Percentiles rank a stretch among this genome's conserved stretches.
These are phyloP conservation scores for Cyclocybe cylindracea DNA, from an alignment of 768 basidiomycete species.

Conservation along the genomic window DNA sequence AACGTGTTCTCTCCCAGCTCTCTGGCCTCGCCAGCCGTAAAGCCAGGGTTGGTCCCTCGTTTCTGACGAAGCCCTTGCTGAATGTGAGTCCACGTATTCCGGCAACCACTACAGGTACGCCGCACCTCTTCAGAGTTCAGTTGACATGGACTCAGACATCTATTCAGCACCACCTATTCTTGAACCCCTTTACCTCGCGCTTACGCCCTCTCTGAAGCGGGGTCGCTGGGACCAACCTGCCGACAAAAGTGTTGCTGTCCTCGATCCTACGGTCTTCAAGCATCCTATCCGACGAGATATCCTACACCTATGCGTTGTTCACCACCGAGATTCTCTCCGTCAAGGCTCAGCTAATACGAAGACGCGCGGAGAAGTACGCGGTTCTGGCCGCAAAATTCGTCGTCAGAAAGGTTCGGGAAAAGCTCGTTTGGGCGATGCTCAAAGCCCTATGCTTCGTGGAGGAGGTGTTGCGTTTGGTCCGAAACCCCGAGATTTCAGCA, in stretches of 20 bases:
- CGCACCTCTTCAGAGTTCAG: background rate
- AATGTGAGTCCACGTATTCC: constrained; percentile 19
- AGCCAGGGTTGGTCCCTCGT: constrained; percentile 11
- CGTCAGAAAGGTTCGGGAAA: constrained; percentile 90
- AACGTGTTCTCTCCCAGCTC: constrained; percentile 9
- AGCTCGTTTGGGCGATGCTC: constrained; percentile 88
- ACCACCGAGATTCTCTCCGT: constrained; percentile 86
- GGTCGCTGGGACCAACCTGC: constrained; percentile 38
- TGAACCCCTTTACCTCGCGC: constrained; percentile 58
- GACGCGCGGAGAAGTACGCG: constrained; percentile 86
- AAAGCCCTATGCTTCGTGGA: constrained; percentile 85
- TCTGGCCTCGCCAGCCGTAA: constrained; percentile 14
- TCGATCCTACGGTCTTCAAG: constrained; percentile 83
- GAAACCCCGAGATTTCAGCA: constrained; percentile 89
- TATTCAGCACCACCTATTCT: constrained; percentile 17
- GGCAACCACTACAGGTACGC: constrained; percentile 19
- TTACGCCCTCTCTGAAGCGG: constrained; percentile 58
- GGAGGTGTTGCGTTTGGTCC: constrained; percentile 94
- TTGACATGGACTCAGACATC: background rate
- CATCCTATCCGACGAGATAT: constrained; percentile 91
- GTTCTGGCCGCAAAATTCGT: constrained; percentile 86
- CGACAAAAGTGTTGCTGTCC: constrained; percentile 53
- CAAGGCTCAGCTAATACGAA: constrained; percentile 93
- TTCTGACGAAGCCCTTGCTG: constrained; percentile 18
- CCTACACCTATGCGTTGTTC: constrained; percentile 87